Evolutionary conservation across 495 filamentous ascomycete genomes (phyloP).

Genomic region (Penicillium turbatum): DNA sequence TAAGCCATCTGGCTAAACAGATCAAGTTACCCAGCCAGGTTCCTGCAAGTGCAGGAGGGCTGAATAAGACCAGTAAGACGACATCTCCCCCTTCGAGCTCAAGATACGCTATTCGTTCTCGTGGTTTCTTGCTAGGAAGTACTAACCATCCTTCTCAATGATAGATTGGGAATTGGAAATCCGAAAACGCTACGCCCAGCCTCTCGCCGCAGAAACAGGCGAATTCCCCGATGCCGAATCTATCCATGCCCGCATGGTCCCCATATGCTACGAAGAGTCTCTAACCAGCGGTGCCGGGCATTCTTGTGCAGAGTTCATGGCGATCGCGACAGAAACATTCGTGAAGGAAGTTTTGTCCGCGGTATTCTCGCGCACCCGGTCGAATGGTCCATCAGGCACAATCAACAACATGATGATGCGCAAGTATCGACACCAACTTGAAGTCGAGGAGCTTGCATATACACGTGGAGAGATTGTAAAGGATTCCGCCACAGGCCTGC

Average conservation of each 20-base stretch:
- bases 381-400: slow-evolving; percentile 70
- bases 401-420: slow-evolving; percentile 72
- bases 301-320: slow-evolving; percentile 79
- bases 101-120: slow-evolving; percentile 8
- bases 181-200: slow-evolving; percentile 82
- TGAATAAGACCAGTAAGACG: slow-evolving; percentile 84
- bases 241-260: slow-evolving; percentile 81
- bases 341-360: slow-evolving; percentile 82
- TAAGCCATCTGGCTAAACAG: slow-evolving; percentile 65
- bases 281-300: slow-evolving; percentile 66
- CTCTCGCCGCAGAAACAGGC: slow-evolving; percentile 80
- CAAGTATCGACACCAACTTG: slow-evolving; percentile 67
- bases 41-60: slow-evolving; percentile 75
- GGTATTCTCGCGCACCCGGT: slow-evolving; percentile 72
- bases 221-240: slow-evolving; percentile 84
- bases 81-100: slow-evolving; percentile 7
- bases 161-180: slow-evolving; percentile 88
- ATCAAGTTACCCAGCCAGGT: slow-evolving; percentile 65
- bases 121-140: neutral
- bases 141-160: slow-evolving; percentile 18
- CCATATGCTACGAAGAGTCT: slow-evolving; percentile 91
- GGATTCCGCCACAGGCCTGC: slow-evolving; percentile 56
- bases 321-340: slow-evolving; percentile 83
- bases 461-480: slow-evolving; percentile 66
- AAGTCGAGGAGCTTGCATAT: slow-evolving; percentile 65